Conservation (phyloP, 2,329 filamentous ascomycete genomes). For the Achaetomium macrosporum region DNA sequence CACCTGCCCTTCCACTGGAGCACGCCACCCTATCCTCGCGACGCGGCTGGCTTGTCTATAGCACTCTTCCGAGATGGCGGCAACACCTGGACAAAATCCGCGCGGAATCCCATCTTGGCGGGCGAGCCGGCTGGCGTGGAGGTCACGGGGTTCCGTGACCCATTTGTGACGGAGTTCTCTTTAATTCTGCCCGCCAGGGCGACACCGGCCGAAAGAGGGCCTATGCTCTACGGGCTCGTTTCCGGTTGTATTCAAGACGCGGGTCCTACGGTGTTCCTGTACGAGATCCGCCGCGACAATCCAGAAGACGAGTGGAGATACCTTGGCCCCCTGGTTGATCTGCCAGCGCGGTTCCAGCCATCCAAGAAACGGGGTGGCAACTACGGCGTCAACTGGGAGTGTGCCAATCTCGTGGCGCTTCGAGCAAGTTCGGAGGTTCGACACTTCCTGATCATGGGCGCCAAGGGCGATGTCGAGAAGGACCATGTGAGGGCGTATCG, state of each 20-base stretch:
- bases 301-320: slow-evolving; percentile 5
- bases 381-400: not conserved
- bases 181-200: not conserved
- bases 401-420: not conserved
- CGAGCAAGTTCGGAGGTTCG: not conserved
- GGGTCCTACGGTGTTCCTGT: slow-evolving; percentile 6
- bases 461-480: not conserved
- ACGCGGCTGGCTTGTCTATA: slow-evolving; percentile 4
- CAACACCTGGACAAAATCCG: slow-evolving; percentile 4
- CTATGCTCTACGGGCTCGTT: slow-evolving; percentile 7
- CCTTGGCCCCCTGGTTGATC: not conserved
- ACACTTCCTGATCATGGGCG: not conserved
- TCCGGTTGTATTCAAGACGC: slow-evolving; percentile 6
- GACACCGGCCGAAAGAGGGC: not conserved
- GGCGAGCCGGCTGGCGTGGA: slow-evolving; percentile 3
- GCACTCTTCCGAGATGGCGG: slow-evolving; percentile 4
- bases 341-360: not conserved
- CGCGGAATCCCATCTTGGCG: slow-evolving; percentile 6
- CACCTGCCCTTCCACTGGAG: slow-evolving; percentile 11
- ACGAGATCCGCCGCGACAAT: slow-evolving; percentile 7
- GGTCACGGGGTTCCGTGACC: slow-evolving; percentile 11
- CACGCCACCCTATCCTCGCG: slow-evolving; percentile 6
- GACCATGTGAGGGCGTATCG: not conserved
- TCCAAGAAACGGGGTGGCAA: not conserved
- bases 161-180: slow-evolving; percentile 3